A percentile compares a stretch with the other conserved stretches of the same genome.
These are phyloP conservation scores for Vitis rotundifolia DNA, from an alignment of 164 flowering plant species.

Conservation along the genomic window DNA sequence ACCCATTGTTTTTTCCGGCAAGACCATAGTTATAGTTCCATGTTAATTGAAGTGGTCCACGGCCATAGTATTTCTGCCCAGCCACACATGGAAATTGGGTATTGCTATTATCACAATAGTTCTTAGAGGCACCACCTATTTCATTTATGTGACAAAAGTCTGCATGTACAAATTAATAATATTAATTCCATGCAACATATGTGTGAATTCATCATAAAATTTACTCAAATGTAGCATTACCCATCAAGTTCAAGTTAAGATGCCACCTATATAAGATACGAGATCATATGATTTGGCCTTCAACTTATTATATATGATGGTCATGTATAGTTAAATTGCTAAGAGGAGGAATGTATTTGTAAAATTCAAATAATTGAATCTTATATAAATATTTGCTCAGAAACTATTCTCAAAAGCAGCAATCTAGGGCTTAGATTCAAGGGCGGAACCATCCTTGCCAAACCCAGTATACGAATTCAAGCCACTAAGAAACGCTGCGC, in stretches of 20 bases:
- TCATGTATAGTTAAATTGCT: no score
- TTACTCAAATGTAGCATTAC: no score
- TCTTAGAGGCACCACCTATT: slow-evolving; percentile 37
- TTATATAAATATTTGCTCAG: no score
- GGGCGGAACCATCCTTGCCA: slow-evolving; percentile 12
- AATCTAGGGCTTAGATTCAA: slow-evolving; percentile 14
- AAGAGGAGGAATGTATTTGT: no score
- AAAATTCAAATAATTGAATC: no score
- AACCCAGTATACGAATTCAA: slow-evolving; percentile 7
- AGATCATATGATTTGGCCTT: background rate
- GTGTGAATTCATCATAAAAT: no score
- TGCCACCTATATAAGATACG: background rate
- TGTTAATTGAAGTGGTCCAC: slow-evolving; percentile 66
- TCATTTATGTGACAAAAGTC: slow-evolving; percentile 56
- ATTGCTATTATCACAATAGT: slow-evolving; percentile 47
- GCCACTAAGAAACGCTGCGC: slow-evolving; percentile 8
- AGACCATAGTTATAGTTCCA: slow-evolving; percentile 81
- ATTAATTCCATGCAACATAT: no score
- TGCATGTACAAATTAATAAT: slow-evolving; percentile 6
- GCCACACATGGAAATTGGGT: slow-evolving; percentile 46
- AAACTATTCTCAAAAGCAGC: slow-evolving; percentile 6
- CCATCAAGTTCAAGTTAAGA: no score
- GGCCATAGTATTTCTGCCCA: slow-evolving; percentile 47
- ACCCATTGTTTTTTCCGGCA: slow-evolving; percentile 47
- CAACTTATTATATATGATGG: background rate